Conservation (phyloP, 495 filamentous ascomycete genomes). For the Podospora bellae-mahoneyi region DNA sequence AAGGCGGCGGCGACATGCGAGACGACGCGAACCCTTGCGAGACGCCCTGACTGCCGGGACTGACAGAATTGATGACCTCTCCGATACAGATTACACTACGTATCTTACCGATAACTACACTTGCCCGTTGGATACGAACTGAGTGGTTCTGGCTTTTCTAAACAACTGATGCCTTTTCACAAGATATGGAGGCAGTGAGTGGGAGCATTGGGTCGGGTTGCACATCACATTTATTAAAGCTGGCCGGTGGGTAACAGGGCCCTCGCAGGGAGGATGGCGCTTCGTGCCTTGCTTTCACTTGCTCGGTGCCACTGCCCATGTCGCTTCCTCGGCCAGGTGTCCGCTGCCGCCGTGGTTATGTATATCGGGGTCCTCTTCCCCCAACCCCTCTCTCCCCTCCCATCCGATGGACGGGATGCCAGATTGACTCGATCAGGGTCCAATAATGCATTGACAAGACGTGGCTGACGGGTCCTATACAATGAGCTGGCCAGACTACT, state of each 20-base stretch:
- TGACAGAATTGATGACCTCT: background rate
- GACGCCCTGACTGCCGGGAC: background rate
- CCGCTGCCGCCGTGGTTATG: background rate
- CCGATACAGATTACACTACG: background rate
- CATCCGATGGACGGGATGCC: no score
- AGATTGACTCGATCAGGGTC: background rate
- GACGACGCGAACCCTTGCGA: background rate
- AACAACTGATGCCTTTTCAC: background rate
- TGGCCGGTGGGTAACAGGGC: background rate
- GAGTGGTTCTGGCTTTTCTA: no score
- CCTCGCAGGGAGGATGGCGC: background rate
- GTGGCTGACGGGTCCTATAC: background rate
- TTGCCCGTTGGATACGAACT: no score
- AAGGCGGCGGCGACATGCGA: conserved; percentile 7
- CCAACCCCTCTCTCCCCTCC: no score
- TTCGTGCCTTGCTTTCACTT: background rate
- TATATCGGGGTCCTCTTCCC: background rate
- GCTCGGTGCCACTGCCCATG: background rate
- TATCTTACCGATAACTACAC: no score
- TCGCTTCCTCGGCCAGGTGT: background rate
- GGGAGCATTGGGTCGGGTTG: background rate
- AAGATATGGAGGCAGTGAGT: background rate
- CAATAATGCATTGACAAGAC: background rate
- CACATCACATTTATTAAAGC: background rate
- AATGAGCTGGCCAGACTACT: background rate